These are phyloP conservation scores for Malassezia sympodialis DNA, from an alignment of 1,284 basidiomycete genomes.

Conservation along the genomic window DNA sequence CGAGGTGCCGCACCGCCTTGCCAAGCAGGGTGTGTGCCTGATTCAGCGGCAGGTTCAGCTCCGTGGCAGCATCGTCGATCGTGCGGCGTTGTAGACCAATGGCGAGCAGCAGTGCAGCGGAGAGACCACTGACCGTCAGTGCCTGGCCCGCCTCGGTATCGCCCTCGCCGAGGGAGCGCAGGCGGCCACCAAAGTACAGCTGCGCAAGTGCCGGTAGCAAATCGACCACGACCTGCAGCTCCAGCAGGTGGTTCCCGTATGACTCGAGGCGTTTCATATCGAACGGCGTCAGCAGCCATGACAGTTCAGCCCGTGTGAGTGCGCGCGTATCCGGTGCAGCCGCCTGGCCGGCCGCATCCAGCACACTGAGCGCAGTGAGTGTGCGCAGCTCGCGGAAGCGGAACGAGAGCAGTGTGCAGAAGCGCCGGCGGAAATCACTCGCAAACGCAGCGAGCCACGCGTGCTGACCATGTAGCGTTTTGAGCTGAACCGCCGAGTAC, in stretches of 20 bases:
- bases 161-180: slow-evolving; percentile 29
- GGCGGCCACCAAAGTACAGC: slow-evolving; percentile 66
- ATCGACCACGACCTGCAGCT: slow-evolving; percentile 91
- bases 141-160: slow-evolving; percentile 17
- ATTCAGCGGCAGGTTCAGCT: slow-evolving; percentile 66
- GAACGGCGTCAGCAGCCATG: slow-evolving; percentile 70
- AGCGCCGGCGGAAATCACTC: slow-evolving; percentile 84
- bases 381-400: slow-evolving; percentile 88
- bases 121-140: slow-evolving; percentile 33
- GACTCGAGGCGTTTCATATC: slow-evolving; percentile 91
- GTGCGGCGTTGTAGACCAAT: slow-evolving; percentile 84
- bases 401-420: slow-evolving; percentile 79
- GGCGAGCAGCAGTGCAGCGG: slow-evolving; percentile 51
- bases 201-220: slow-evolving; percentile 69
- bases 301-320: slow-evolving; percentile 59
- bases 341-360: slow-evolving; percentile 60
- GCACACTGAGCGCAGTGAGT: slow-evolving; percentile 71
- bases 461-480: slow-evolving; percentile 43
- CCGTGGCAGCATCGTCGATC: slow-evolving; percentile 59
- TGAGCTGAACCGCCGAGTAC: slow-evolving; percentile 88
- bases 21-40: slow-evolving; percentile 84
- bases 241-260: slow-evolving; percentile 89
- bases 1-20: slow-evolving; percentile 78
- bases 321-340: slow-evolving; percentile 6
- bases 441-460: slow-evolving; percentile 85